These are phyloP conservation scores for Metarhizium anisopliae DNA, from an alignment of 2,329 filamentous ascomycete species.

Conservation along the genomic window DNA sequence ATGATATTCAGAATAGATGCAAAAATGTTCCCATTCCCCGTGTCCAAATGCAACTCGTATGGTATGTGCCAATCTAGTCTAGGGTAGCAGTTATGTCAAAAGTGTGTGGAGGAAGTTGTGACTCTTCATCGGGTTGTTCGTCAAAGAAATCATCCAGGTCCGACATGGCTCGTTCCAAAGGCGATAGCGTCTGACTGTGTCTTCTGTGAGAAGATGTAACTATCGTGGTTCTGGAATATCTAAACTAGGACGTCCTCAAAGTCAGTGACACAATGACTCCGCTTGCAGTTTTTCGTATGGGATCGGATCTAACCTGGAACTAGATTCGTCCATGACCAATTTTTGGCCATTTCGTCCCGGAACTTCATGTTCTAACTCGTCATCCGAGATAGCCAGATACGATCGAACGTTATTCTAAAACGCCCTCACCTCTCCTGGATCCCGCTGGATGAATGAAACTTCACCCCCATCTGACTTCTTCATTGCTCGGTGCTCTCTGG, in stretches of 20 bases:
- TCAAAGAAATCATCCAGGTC: slow-evolving; percentile 2
- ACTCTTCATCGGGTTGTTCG: neutral
- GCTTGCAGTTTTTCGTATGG: neutral
- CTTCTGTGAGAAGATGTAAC: neutral
- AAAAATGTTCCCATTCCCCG: neutral
- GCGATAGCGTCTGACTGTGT: neutral
- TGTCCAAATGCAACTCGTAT: neutral
- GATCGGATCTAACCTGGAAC: neutral
- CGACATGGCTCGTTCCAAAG: neutral
- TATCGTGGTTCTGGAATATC: neutral
- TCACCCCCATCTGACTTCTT: neutral
- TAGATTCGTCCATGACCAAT: neutral
- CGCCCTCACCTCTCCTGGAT: slow-evolving; percentile 17
- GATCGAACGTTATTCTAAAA: slow-evolving; percentile 23
- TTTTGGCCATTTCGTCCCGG: neutral
- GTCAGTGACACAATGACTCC: neutral
- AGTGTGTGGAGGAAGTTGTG: neutral
- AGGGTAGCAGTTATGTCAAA: neutral
- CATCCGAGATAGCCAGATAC: slow-evolving; percentile 20
- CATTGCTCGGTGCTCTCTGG: neutral
- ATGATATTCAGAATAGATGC: neutral
- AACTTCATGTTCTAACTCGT: slow-evolving; percentile 15
- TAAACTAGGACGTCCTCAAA: neutral
- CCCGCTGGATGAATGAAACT: slow-evolving; percentile 3
- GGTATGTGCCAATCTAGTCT: neutral